Evolutionary conservation across 352 stramenopile genomes (phyloP), one percentile per base, ranked within the genome.

Genomic region (Pythium folliculosum): DNA sequence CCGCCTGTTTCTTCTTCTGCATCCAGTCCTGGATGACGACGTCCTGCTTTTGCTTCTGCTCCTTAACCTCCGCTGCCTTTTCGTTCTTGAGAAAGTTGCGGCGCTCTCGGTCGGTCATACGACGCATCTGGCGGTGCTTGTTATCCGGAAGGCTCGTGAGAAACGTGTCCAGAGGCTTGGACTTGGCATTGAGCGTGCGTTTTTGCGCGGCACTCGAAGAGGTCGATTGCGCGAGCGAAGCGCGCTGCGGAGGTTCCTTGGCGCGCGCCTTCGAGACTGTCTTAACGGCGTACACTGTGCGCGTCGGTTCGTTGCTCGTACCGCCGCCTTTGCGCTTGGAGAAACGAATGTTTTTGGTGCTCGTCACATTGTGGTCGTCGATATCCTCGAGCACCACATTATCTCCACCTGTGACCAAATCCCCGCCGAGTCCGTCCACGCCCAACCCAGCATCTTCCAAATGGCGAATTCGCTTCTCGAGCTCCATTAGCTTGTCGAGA

Each of bases 401-500:
- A 13, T 57, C 38, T 12, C 58, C 61, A 21, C 65, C 56, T 3
- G 7, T n/a, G 0, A 59, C 56, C 19, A 61, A 21, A 25, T 81
- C 73, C 14, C 75, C 71, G 25, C 88, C 76, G 2, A 84, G 60
- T 5, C 54, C 71, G 21, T 86, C 79, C 9, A 77, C 75, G 3
- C 77, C 78, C 6, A 90, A 59, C 0, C 80, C 82, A 0, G 80
- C 79, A 59, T 86, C 86, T 59, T 97, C 91, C 35, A 97, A 69
- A 43, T 90, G 78, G 0, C 79, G 78, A 59, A 97, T 97, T 12
- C 91, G 82, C 69, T 92, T 83, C 69, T 97, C 91, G 3, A 97
- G 77, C 57, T 97, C 90, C 71, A 97, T 91, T 7, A 97, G 84
- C 47, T 90, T 91, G 67, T 94, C 86, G 19, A 97, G 75, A 60